phyloP scores from a whole-genome alignment of 768 basidiomycete genomes.

The Phanerochaete sordida region DNA sequence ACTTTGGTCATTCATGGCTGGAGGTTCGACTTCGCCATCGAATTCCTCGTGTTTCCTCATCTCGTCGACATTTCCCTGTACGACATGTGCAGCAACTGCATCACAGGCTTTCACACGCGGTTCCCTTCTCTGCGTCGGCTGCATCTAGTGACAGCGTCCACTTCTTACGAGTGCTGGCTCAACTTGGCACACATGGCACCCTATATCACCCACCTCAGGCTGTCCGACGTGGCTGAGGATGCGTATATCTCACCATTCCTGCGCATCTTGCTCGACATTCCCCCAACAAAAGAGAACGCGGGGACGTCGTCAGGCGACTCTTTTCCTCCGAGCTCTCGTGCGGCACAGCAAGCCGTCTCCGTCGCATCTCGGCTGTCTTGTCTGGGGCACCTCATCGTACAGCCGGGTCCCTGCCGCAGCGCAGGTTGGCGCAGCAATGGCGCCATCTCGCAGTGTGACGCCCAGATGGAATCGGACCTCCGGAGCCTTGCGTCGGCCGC shows the following conservation, averaged over 20 bases:
- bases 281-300: neutral
- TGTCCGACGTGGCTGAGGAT: neutral
- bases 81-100: too few species aligned
- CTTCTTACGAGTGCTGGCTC: neutral
- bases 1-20: neutral
- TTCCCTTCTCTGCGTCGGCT: neutral
- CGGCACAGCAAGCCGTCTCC: neutral
- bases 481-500: neutral
- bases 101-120: neutral
- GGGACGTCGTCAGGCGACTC: neutral
- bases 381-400: neutral
- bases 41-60: neutral
- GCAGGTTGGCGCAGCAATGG: neutral
- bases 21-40: neutral
- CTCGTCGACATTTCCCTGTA: neutral
- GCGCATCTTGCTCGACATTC: neutral
- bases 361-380: neutral
- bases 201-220: neutral
- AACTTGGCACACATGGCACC: neutral
- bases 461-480: neutral
- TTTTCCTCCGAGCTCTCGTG: neutral
- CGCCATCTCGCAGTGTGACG: neutral
- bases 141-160: neutral
- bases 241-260: neutral
- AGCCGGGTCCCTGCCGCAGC: neutral